Evolutionary conservation across 139 green algal species (phyloP).

Genomic region (Chlamydomonas asymmetrica): DNA sequence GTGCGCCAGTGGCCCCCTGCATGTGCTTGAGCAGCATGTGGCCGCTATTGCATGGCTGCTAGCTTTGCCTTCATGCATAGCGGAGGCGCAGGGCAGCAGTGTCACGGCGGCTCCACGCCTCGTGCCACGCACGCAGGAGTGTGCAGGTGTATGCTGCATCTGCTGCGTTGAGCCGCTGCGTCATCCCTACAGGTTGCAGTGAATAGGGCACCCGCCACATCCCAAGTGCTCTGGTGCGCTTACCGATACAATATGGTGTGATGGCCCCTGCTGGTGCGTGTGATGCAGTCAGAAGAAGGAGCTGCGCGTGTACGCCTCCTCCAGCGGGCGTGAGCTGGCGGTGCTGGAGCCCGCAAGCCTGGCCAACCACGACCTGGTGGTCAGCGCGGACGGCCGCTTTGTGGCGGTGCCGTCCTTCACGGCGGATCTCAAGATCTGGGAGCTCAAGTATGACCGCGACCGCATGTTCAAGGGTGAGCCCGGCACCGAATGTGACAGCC

Average conservation of each 20-base stretch:
- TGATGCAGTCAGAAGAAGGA: constrained; percentile 10
- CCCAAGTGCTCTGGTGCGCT: background rate
- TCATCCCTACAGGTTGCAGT: background rate
- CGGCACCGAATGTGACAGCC: too few relatives aligned
- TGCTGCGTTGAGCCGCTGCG: too few relatives aligned
- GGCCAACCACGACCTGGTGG: constrained; percentile 54
- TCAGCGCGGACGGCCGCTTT: constrained; percentile 54
- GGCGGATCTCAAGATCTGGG: constrained; percentile 55
- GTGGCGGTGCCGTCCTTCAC: constrained; percentile 54
- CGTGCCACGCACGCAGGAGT: too few relatives aligned
- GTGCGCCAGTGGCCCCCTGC: too few relatives aligned
- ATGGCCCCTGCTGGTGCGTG: background rate
- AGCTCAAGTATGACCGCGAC: constrained; percentile 43
- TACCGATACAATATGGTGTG: background rate
- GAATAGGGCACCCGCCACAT: too few relatives aligned
- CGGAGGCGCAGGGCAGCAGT: too few relatives aligned
- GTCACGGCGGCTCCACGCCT: too few relatives aligned
- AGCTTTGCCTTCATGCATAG: too few relatives aligned
- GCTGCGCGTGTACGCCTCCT: background rate
- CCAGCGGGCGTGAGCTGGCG: constrained; percentile 38
- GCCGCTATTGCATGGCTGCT: too few relatives aligned
- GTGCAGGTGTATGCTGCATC: too few relatives aligned
- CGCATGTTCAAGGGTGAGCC: constrained; percentile 33
- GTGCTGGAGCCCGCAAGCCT: constrained; percentile 50
- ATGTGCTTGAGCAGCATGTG: too few relatives aligned